Conservation (phyloP, 2,329 filamentous ascomycete species). For the Curvularia lunata region DNA sequence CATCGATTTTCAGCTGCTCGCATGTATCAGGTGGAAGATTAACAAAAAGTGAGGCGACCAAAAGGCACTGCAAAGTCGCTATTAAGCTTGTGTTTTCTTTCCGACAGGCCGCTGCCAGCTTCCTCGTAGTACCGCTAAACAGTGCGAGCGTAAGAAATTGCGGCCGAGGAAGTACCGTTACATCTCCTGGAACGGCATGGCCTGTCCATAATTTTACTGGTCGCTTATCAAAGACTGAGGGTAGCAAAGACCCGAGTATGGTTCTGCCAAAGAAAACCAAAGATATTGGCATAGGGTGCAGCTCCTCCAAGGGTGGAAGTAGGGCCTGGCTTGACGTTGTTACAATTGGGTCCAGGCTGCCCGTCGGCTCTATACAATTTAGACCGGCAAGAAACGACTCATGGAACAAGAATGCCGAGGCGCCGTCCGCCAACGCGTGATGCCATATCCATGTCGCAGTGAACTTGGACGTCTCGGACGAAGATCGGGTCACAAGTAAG, state of each 20-base stretch:
- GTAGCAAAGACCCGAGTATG: constrained; percentile 46
- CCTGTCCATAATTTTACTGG: constrained; percentile 34
- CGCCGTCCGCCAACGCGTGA: constrained; percentile 57
- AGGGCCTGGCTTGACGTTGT: constrained; percentile 32
- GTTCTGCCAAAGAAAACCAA: constrained; percentile 44
- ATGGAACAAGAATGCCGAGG: constrained; percentile 56
- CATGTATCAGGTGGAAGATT: constrained; percentile 36
- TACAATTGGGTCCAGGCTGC: constrained; percentile 16
- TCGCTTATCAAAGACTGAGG: constrained; percentile 25
- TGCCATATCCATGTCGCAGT: constrained; percentile 57
- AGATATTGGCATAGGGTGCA: constrained; percentile 51
- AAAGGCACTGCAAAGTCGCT: constrained; percentile 47
- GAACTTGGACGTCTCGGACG: constrained; percentile 37
- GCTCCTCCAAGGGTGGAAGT: constrained; percentile 50
- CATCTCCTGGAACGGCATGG: constrained; percentile 19
- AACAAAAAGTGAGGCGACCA: constrained; percentile 50
- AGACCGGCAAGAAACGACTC: constrained; percentile 50
- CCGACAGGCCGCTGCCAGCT: constrained; percentile 45
- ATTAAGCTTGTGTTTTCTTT: constrained; percentile 52
- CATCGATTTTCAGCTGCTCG: constrained; percentile 40
- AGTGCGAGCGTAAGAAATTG: constrained; percentile 44
- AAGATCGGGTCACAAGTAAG: constrained; percentile 41
- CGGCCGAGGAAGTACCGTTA: constrained; percentile 24
- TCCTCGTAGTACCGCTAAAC: constrained; percentile 35
- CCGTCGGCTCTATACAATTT: not conserved